These are phyloP conservation scores for Sideroxylon spinosum DNA, from an alignment of 179 eudicot species.

Conservation along the genomic window DNA sequence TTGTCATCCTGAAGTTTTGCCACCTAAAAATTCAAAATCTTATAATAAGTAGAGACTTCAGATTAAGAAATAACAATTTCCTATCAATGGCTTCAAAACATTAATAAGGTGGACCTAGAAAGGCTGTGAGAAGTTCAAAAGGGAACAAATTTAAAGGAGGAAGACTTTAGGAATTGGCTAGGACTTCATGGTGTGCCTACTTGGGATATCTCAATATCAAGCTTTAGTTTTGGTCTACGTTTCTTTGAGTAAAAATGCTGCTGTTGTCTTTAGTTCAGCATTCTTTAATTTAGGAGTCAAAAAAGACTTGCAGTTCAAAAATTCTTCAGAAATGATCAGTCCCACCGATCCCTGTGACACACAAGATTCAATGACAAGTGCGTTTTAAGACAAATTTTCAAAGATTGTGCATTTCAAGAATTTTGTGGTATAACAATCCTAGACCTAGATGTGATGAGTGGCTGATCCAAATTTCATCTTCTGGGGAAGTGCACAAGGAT, in stretches of 20 bases:
- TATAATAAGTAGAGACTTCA: background rate
- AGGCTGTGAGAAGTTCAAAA: background rate
- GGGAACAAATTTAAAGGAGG: background rate
- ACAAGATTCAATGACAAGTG: background rate
- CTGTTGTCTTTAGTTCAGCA: background rate
- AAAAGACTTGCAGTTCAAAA: background rate
- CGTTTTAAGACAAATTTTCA: background rate
- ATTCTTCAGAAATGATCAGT: background rate
- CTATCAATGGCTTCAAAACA: background rate
- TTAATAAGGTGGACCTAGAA: background rate
- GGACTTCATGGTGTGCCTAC: background rate
- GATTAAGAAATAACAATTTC: background rate
- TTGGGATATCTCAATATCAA: background rate
- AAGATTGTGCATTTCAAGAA: background rate
- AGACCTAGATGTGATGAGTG: background rate
- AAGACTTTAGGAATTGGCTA: background rate
- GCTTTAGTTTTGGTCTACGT: background rate
- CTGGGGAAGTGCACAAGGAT: background rate
- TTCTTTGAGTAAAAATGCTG: slow-evolving; percentile 4
- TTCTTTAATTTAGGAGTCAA: background rate
- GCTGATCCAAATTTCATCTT: background rate
- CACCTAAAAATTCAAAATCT: slow-evolving; percentile 33
- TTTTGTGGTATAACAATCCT: background rate
- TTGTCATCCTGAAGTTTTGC: slow-evolving; percentile 77
- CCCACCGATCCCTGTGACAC: background rate